Evolutionary conservation across 225 moss, liverwort and hornwort genomes (phyloP), one percentile per base, ranked within the genome.

Genomic region (Marchantia polymorpha): DNA sequence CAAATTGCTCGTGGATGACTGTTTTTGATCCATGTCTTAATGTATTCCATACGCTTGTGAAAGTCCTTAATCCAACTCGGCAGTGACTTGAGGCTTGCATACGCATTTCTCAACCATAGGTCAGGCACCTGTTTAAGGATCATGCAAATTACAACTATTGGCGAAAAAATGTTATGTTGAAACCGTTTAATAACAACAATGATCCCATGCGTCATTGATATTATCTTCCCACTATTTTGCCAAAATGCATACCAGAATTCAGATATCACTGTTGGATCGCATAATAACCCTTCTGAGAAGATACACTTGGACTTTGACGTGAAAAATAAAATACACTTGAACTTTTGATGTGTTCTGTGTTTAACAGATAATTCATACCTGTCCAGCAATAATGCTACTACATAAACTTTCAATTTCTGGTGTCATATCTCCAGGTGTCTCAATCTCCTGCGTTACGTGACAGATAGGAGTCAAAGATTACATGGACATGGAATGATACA

Each of bases 51-150:
- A 59, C 86, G 82, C 50, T 67, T 72, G 14, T 52, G 80, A 60
- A 88, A 84, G 59, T 88, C 88, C 17, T 80, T 82, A 20, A 84
- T 86, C 88, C 88, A 86, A 29, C 80, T 78, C 0, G 84, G 73
- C 81, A 88, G 64, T 30, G 82, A 27, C 73, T 86, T 84, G 16
- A 88, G 52, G 74, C 81, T 82, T 68, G 88, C 85, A 80, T 88
- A 88, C 52, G 72, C 79, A n/a, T 71, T 78, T 0, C 63, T 79
- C 80, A 80, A 27, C 88, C 88, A 88, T 30, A 88, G 67, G 61
- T 86, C 79, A 12, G 86, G 88, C 61, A 88, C 88, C 88, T 88
- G 85, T 9, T 23, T 29, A 75, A 19, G 50, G 54, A 30, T 26
- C 27, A 53, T 30, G 23, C 52, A 53, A 52, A 58, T 5, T 5